Conservation (phyloP, 1,139 yeast species). For the Hemisphaericaspora xylanilytica region DNA sequence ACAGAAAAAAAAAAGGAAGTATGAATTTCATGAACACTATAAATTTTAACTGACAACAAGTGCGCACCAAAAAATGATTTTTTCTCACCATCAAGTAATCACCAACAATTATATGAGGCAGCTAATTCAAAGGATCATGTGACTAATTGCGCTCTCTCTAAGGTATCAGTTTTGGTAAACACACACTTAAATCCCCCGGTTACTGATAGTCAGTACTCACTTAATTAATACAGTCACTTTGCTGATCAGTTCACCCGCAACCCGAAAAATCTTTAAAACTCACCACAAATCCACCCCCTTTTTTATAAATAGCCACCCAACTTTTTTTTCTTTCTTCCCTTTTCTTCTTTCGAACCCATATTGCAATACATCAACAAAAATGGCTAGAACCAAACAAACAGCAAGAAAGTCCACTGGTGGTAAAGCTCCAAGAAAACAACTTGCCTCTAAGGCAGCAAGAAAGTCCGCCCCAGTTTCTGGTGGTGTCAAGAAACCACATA, state of each 20-base stretch:
- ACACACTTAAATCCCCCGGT: constrained; percentile 1
- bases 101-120: not conserved
- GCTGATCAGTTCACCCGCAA: not conserved
- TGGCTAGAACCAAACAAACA: constrained; percentile 56
- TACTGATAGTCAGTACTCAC: no score
- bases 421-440: constrained; percentile 55
- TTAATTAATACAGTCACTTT: no score
- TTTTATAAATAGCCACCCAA: constrained; percentile 1
- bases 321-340: constrained; percentile 1
- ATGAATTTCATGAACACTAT: not conserved
- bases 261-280: constrained; percentile 5
- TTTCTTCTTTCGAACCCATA: constrained; percentile 5
- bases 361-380: constrained; percentile 15
- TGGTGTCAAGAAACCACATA: constrained; percentile 54
- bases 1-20: constrained; percentile 3
- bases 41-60: not conserved
- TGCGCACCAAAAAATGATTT: constrained; percentile 1
- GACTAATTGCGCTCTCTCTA: not conserved
- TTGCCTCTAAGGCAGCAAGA: constrained; percentile 54
- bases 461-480: constrained; percentile 53
- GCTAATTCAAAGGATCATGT: not conserved
- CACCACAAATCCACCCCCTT: constrained; percentile 7
- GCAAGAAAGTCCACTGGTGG: constrained; percentile 57
- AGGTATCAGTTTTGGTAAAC: not conserved
- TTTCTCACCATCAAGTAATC: not conserved